Percentiles rank a stretch among this genome's conserved stretches.
phyloP scores from a whole-genome alignment of 164 flowering plant genomes.

The Nymphaea thermarum region DNA sequence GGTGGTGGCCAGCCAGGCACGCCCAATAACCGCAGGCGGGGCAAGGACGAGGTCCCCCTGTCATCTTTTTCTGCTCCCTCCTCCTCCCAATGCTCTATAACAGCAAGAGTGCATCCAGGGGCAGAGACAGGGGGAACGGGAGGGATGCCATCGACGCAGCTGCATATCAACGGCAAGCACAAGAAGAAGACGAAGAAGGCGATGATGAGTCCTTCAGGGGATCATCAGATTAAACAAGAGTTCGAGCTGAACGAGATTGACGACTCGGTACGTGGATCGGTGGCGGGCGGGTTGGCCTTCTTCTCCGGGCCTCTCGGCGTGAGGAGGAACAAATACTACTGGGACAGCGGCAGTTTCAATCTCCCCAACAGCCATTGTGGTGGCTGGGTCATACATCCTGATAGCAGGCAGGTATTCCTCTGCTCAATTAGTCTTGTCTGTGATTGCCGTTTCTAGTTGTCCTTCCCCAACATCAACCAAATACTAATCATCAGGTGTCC shows the following conservation, averaged over 20 bases:
- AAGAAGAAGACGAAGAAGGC: no score
- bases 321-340: conserved; percentile 8
- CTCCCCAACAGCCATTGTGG: not conserved
- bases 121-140: no score
- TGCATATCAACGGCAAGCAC: no score
- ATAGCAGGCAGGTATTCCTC: conserved; percentile 8
- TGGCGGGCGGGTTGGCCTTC: conserved; percentile 9
- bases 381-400: conserved; percentile 13
- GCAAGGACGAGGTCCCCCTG: no score
- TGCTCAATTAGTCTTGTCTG: not conserved
- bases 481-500: not conserved
- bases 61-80: no score
- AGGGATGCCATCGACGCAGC: no score
- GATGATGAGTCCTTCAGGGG: not conserved
- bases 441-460: not conserved
- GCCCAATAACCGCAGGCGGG: no score
- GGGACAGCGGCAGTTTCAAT: conserved; percentile 1
- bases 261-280: conserved; percentile 6
- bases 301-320: conserved; percentile 1
- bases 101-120: no score
- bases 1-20: no score
- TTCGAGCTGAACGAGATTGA: conserved; percentile 11
- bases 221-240: conserved; percentile 8
- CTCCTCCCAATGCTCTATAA: no score
- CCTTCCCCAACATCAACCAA: not conserved